These are phyloP conservation scores for Pseudohyphozyma bogoriensis DNA, from an alignment of 768 basidiomycete species.

Conservation along the genomic window DNA sequence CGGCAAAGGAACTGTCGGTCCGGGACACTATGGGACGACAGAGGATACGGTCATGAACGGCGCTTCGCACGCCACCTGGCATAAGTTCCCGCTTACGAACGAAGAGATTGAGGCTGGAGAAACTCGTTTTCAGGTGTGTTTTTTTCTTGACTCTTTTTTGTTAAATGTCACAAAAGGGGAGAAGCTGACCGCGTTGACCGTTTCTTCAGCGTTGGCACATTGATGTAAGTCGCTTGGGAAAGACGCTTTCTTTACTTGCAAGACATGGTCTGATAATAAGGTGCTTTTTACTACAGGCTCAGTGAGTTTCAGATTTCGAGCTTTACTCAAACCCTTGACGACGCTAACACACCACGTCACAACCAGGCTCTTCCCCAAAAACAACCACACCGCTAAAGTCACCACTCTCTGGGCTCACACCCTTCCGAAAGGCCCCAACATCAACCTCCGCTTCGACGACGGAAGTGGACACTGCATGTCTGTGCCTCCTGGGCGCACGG, in stretches of 20 bases:
- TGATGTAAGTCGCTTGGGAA: neutral
- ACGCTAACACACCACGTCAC: too few relatives aligned
- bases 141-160: neutral
- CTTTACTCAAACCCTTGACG: too few relatives aligned
- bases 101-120: neutral
- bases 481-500: neutral
- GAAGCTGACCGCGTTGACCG: neutral
- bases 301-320: too few relatives aligned
- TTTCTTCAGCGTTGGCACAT: neutral
- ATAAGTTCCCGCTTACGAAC: neutral
- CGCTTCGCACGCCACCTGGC: neutral
- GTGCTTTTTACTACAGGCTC: too few relatives aligned
- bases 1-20: neutral
- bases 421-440: neutral
- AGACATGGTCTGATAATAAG: too few relatives aligned
- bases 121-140: constrained; percentile 2
- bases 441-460: neutral
- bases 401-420: constrained; percentile 2
- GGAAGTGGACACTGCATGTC: neutral
- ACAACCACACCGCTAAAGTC: neutral
- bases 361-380: too few relatives aligned
- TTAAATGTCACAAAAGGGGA: too few relatives aligned
- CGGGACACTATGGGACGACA: neutral
- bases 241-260: too few relatives aligned
- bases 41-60: neutral